phyloP scores from a whole-genome alignment of 495 filamentous ascomycete genomes.

The Neurospora sublineolata region DNA sequence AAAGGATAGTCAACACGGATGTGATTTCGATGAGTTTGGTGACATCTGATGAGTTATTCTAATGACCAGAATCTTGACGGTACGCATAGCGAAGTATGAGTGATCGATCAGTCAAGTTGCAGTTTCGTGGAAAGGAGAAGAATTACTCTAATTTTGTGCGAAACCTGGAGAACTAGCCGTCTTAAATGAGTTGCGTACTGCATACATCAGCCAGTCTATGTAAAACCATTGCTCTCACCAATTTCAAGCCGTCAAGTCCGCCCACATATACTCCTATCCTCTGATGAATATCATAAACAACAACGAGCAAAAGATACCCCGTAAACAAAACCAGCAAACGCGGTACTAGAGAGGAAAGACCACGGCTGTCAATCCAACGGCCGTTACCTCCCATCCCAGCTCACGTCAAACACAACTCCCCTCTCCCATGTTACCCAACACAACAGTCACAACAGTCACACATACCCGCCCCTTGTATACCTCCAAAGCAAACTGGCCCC shows the following conservation, averaged over 20 bases:
- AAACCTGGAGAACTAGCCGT: background rate
- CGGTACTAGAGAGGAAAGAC: background rate
- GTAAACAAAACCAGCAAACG: background rate
- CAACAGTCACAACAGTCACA: constrained; percentile 4
- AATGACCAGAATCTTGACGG: background rate
- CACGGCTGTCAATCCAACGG: background rate
- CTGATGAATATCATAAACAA: background rate
- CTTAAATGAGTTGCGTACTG: background rate
- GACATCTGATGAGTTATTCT: too few species aligned
- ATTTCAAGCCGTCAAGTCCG: background rate
- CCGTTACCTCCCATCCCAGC: background rate
- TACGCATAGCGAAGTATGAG: background rate
- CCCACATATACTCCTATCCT: background rate
- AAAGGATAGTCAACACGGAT: background rate
- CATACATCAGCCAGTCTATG: background rate
- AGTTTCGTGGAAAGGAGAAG: background rate
- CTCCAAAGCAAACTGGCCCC: constrained; percentile 27
- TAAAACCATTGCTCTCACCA: background rate
- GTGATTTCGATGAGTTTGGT: background rate
- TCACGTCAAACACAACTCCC: background rate
- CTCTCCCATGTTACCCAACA: background rate
- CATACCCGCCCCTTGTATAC: constrained; percentile 20
- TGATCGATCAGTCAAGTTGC: background rate
- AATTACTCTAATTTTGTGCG: background rate
- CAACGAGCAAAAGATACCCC: background rate